Base-by-base conservation (phyloP, 805 yeast genomes). In the Lipomyces starkeyi region DNA sequence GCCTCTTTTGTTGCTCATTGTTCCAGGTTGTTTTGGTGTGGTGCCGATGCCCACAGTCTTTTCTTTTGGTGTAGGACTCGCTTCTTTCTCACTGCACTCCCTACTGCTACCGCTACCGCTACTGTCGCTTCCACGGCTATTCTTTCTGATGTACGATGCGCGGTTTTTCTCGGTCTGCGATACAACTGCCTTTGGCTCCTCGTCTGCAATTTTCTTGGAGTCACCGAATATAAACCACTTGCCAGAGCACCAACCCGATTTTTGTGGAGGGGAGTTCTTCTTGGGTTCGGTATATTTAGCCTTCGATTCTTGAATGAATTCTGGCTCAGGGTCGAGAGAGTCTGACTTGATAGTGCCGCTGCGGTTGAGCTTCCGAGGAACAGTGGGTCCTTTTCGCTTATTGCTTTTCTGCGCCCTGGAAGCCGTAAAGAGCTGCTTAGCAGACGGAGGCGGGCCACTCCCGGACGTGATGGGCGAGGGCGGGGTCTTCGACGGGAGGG, bases 401-500 rank as follows among this genome's bases (percentile, higher is more conserved):
- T 32, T 54, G 29, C 11, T 17, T 52, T 13, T 52, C 25, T 22
- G 29, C n/a, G 14, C 29, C 29, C 5, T 54, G 57, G 20, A 54
- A 5, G 29, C 2, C 25, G 49, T 22, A 13, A 14, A n/a, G 14
- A 47, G 37, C 40, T 58, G 61, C 6, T 17, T 27, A 25, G 47
- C 20, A 11, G 61, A 49, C 13, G 62, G 62, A 25, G 20, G 37
- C 29, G 35, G 63, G 17, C 22, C 53, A 22, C 13, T 13, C 13
- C 62, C 20, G 47, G 60, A 34, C 29, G 61, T 37, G n/a, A 56
- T 43, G n/a, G 71, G 68, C 56, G 71, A 67, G 1, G 71, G 69
- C 49, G 71, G 71, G 14, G 68, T 61, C 43, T 32, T 56, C 2
- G 71, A 65, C 25, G 71, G 69, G n/a, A 68, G 60, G 40, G 71